Base-by-base conservation (phyloP, 306 rosid species). In the Chamaecrista fasciculata region DNA sequence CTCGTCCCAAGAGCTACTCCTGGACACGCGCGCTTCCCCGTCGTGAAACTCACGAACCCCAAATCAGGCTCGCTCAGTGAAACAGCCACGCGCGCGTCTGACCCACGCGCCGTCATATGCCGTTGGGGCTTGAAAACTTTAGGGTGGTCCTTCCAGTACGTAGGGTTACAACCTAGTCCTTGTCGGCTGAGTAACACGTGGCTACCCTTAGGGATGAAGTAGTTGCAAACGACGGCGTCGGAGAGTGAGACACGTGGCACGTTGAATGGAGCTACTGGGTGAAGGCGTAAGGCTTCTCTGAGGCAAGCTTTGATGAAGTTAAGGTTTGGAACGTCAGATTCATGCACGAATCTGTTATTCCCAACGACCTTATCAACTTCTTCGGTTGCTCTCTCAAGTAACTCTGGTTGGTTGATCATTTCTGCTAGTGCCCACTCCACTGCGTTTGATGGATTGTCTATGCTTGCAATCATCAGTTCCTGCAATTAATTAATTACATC, bases 361-460 rank as follows among this genome's bases (percentile, higher is more conserved):
- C 84, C 86, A 0, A 79, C 85, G 0, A 78, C 70, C 2, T 59
- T 26, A 29, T 87, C 82, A 0, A 84, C 28, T 66, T 82, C 89
- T 11, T 80, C 81, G 0, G 20, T 47, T 6, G 83, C 87, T 66
- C 31, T 52, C 39, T 40, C 2, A 0, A 84, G 82, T 11, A 77
- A 2, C 25, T 70, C 51, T 1, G 84, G 86, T 2, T 78, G 82
- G 21, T 87, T 78, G 1, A 82, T 51, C 83, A 84, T 79, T 60
- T 84, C 84, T 0, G 78, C 76, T 11, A 87, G 52, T 33, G 73
- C 76, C 87, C 92, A 87, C 64, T 87, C 89, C 3, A 39, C 50
- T n/a, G 66, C 73, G 24, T 69, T 77, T 51, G 75, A 72, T n/a
- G 82, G 89, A 23, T 81, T 86, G 52, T 84, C 85, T 11, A 86